Base-by-base conservation (phyloP, 2,329 filamentous ascomycete species). In the Reticulascus tulasneorum region DNA sequence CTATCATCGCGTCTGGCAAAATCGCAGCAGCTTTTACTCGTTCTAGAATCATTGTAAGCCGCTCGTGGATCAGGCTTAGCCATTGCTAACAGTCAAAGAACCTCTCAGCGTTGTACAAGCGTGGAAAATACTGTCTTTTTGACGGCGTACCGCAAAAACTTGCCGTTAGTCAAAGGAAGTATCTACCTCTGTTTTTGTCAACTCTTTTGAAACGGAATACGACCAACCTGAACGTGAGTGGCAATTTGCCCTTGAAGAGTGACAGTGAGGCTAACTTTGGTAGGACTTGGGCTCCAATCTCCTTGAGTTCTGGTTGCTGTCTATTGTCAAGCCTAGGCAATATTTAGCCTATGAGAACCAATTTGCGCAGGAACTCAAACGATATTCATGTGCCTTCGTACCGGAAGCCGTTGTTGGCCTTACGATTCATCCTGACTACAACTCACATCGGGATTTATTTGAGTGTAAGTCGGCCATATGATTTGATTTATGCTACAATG, bases 291-390 rank as follows among this genome's bases (percentile, higher is more conserved):
- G 60, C 2, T 58, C 64, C n/a, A 66, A 62, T 8, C 49, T 72
- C 9, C 55, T 70, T 5, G 67, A 73, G 25, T 53, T 78, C n/a
- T 79, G 77, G 69, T 47, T 74, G 26, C 48, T 70, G 15, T 64
- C 68, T 7, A 57, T 80, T 29, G 63, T 69, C 26, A 75, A 75
- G 46, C 75, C 77, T 5, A 56, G 47, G 4, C 49, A 56, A 25
- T 64, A 60, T 16, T 43, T 76, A 11, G 59, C 53, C 6, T 73
- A 73, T 44, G 73, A 78, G 47, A 65, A 67, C 40, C 59, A 62
- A 16, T 60, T 80, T 6, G 73, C 66, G 5, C 60, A 67, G 36
- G 56, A 67, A 19, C 53, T 79, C 30, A 58, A 63, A 39, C 54
- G 52, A 7, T 63, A 61, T 23, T 58, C 59, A 3, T 56, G 69